These are phyloP conservation scores for Microstegium vimineum DNA, from an alignment of 176 grass and related monocot genomes.

Conservation along the genomic window DNA sequence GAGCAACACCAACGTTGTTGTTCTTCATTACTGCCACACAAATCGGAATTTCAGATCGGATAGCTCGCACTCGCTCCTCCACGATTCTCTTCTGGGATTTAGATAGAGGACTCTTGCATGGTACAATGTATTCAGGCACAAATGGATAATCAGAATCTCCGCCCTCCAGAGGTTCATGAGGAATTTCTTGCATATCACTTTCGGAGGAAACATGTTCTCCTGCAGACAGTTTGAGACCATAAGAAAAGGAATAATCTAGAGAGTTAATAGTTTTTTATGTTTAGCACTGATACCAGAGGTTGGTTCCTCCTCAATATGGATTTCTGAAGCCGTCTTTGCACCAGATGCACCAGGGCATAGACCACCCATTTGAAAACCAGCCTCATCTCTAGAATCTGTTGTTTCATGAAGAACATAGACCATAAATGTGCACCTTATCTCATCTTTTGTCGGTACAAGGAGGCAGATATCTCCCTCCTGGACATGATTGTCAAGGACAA, in stretches of 20 bases:
- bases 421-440: not conserved
- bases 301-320: not conserved
- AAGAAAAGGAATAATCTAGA: not conserved
- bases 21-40: conserved; percentile 31
- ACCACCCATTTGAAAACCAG: not conserved
- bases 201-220: not conserved
- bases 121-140: not conserved
- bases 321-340: not conserved
- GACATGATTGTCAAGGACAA: conserved; percentile 36
- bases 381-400: not conserved
- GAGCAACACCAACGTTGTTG: not conserved
- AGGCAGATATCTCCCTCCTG: conserved; percentile 37
- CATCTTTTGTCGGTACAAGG: conserved; percentile 27
- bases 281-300: not conserved
- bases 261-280: not conserved
- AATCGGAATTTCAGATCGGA: not conserved
- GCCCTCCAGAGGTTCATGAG: not conserved
- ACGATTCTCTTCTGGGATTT: conserved; percentile 20
- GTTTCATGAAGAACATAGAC: conserved; percentile 40
- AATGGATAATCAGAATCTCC: not conserved
- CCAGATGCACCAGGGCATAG: not conserved
- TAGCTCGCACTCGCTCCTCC: conserved; percentile 19
- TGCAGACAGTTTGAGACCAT: not conserved
- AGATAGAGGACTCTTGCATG: not conserved
- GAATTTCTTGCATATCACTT: not conserved